Base-by-base conservation (phyloP, 2,329 filamentous ascomycete genomes). In the Xylaria multiplex region DNA sequence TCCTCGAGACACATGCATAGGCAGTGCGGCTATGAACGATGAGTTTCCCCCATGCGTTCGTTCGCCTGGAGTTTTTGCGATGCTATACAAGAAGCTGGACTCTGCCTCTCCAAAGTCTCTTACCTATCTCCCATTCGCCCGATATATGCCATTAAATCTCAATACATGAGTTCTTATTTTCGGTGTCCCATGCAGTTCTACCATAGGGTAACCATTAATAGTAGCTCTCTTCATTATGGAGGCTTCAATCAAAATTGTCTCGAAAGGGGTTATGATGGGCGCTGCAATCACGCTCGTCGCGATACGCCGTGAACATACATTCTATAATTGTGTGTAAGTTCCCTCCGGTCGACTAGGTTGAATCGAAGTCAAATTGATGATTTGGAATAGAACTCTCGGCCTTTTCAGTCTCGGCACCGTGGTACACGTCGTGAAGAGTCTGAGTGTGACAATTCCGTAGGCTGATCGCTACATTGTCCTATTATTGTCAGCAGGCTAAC, bases 251-350 rank as follows among this genome's bases (percentile, higher is more conserved):
- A 69, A 45, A 30, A 52, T 71, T 40, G 6, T 69, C n/a, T 69
- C 70, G 49, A 63, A 62, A 45, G 70, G 71, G 35, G 14, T 69
- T 27, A 73, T 74, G 73, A 60, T 70, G 50, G 72, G 70, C 19
- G 40, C 71, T 24, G 71, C 71, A 16, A 59, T 72, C 50, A 11
- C 65, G 46, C 62, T 69, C 48, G 61, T 65, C 22, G 69, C 52
- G 13, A 48, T 70, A 24, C 61, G 55, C 6, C 55, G 61, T 22
- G 68, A 71, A 24, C 24, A 62, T 42, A 19, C 42, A 3, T 53
- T 70, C 7, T 71, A 70, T 61, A 64, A 53, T 22, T 68, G 64
- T 35, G 59, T 74, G 72, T 75, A 37, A 71, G 72, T 59, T 14
- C n/a, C 30, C 40, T 43, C 19, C 56, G 14, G 11, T 48, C 14